phyloP scores from a whole-genome alignment of 179 eudicot species.

The Sideroxylon spinosum region DNA sequence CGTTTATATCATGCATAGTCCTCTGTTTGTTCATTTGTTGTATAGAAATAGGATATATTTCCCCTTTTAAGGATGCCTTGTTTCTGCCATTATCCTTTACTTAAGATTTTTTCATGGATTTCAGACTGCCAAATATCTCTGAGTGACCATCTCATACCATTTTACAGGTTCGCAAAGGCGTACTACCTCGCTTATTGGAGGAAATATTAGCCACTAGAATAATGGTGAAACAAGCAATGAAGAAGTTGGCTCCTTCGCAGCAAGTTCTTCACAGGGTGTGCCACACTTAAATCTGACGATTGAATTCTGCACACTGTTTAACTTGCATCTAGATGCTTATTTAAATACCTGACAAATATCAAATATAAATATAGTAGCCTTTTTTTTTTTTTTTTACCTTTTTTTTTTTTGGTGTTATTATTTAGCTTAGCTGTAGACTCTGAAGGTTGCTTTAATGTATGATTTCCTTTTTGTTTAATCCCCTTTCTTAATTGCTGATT shows the following conservation, averaged over 20 bases:
- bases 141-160: neutral
- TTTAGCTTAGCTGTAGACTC: neutral
- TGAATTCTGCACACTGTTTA: neutral
- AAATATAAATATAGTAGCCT: no score
- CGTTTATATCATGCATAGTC: neutral
- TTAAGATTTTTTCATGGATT: neutral
- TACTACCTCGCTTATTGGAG: conserved; percentile 81
- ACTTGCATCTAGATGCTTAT: neutral
- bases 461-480: neutral
- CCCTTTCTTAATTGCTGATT: neutral
- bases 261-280: conserved; percentile 67
- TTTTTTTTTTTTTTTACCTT: no score
- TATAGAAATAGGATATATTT: neutral
- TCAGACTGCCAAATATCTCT: neutral
- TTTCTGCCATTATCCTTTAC: neutral
- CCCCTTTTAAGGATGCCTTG: neutral
- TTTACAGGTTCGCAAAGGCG: conserved; percentile 69
- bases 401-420: no score
- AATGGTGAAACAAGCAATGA: conserved; percentile 95
- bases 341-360: neutral
- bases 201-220: conserved; percentile 93
- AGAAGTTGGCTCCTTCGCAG: conserved; percentile 66
- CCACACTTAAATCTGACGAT: conserved; percentile 8
- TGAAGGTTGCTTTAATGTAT: neutral
- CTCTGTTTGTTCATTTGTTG: neutral